Conservation (phyloP, 2,329 filamentous ascomycete species). For the Epichloe scottii region DNA sequence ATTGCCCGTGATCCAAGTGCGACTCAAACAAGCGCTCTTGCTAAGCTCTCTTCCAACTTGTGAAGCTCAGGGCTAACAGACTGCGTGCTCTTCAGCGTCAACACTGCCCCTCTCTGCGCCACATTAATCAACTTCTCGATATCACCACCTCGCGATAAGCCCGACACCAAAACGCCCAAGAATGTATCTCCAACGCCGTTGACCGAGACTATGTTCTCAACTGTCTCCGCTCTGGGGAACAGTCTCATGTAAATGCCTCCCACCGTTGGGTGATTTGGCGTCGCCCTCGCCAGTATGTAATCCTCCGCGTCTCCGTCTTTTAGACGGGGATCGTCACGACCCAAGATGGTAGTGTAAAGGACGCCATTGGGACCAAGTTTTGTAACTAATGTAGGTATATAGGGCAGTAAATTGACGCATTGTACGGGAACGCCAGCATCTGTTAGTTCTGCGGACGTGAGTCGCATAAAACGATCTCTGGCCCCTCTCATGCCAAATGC, state of each 20-base stretch:
- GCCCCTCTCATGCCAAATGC: slow-evolving; percentile 65
- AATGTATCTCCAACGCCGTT: slow-evolving; percentile 95
- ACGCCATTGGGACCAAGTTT: slow-evolving; percentile 71
- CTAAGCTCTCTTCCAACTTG: slow-evolving; percentile 29
- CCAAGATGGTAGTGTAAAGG: slow-evolving; percentile 60
- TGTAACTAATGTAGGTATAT: slow-evolving; percentile 71
- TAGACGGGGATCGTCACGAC: slow-evolving; percentile 54
- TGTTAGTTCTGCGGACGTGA: slow-evolving; percentile 56
- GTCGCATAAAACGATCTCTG: slow-evolving; percentile 54
- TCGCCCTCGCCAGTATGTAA: slow-evolving; percentile 58
- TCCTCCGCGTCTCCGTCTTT: slow-evolving; percentile 46
- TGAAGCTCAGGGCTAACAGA: slow-evolving; percentile 53
- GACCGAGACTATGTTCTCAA: slow-evolving; percentile 70
- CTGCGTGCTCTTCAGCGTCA: slow-evolving; percentile 64
- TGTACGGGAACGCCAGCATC: slow-evolving; percentile 76
- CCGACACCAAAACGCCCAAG: slow-evolving; percentile 71
- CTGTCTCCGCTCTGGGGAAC: slow-evolving; percentile 53
- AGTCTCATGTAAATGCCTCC: slow-evolving; percentile 74
- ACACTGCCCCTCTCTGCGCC: slow-evolving; percentile 68
- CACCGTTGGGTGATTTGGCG: slow-evolving; percentile 37
- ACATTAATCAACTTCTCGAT: slow-evolving; percentile 56
- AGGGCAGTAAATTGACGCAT: slow-evolving; percentile 73
- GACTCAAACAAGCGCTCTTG: slow-evolving; percentile 7
- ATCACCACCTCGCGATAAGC: slow-evolving; percentile 48
- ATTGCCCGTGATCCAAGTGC: too few relatives aligned